Percentiles rank a stretch among this genome's conserved stretches.
Evolutionary conservation across 345 rosid genomes (phyloP).

Genomic region (Salix koriyanagi): DNA sequence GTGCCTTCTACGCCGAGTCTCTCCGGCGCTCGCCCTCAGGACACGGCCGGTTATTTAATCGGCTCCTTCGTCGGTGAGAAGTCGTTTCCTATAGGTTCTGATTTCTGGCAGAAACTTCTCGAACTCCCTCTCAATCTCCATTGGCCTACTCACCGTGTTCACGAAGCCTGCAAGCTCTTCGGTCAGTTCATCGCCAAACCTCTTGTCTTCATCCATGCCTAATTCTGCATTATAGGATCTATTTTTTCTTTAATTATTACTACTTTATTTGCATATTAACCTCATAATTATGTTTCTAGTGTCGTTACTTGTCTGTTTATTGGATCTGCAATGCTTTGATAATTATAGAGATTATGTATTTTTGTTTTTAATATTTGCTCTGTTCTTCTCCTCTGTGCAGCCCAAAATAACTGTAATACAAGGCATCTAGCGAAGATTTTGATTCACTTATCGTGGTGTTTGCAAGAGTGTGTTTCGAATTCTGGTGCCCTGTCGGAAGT

Average conservation of each 20-base stretch:
- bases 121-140: slow-evolving; percentile 71
- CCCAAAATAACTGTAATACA: slow-evolving; percentile 63
- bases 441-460: slow-evolving; percentile 74
- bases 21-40: slow-evolving; percentile 31
- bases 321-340: neutral
- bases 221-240: neutral
- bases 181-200: slow-evolving; percentile 39
- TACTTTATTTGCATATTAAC: neutral
- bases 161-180: slow-evolving; percentile 66
- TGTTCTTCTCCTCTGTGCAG: slow-evolving; percentile 34
- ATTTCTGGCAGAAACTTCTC: slow-evolving; percentile 92
- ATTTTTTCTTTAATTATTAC: neutral
- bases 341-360: neutral
- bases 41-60: slow-evolving; percentile 69
- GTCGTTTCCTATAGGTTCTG: slow-evolving; percentile 76
- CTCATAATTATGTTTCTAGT: neutral
- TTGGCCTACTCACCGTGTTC: slow-evolving; percentile 65
- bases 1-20: slow-evolving; percentile 79
- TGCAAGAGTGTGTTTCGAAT: slow-evolving; percentile 62
- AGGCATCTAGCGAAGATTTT: slow-evolving; percentile 86
- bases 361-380: neutral
- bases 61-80: slow-evolving; percentile 87
- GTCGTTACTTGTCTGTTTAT: neutral
- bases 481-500: slow-evolving; percentile 40
- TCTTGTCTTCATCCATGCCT: neutral